phyloP scores from a whole-genome alignment of 108 stramenopile genomes.

The Cyclotella distinguenda region DNA sequence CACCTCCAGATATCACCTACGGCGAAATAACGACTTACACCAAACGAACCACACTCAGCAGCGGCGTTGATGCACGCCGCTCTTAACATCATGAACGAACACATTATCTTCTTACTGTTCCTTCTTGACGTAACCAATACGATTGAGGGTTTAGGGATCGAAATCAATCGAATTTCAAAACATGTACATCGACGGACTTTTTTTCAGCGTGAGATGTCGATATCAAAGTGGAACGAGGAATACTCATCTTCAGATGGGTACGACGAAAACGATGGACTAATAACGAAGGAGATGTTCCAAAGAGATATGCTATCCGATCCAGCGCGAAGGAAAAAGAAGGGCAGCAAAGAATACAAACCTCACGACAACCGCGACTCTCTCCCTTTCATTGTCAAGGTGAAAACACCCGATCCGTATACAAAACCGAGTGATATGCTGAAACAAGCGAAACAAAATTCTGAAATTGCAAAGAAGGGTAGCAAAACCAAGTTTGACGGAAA shows the following conservation, averaged over 20 bases:
- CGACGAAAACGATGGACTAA: slow-evolving; percentile 40
- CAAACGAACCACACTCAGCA: too few relatives aligned
- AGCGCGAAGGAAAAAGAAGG: slow-evolving; percentile 37
- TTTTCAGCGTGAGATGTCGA: slow-evolving; percentile 10
- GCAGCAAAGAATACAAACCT: slow-evolving; percentile 47
- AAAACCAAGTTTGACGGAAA: slow-evolving; percentile 20
- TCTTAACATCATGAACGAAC: too few relatives aligned
- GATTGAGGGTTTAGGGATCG: too few relatives aligned
- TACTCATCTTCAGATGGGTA: slow-evolving; percentile 20
- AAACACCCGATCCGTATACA: slow-evolving; percentile 83
- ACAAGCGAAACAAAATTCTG: slow-evolving; percentile 49
- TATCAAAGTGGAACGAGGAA: slow-evolving; percentile 54
- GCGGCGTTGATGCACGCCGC: too few relatives aligned
- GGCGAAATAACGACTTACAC: too few relatives aligned
- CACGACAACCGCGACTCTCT: slow-evolving; percentile 80
- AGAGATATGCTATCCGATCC: slow-evolving; percentile 46
- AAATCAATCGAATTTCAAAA: too few relatives aligned
- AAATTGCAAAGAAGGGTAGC: slow-evolving; percentile 16
- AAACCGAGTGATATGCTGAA: slow-evolving; percentile 39
- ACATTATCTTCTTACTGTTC: too few relatives aligned
- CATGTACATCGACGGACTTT: too few relatives aligned
- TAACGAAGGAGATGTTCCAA: slow-evolving; percentile 53
- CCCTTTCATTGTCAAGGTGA: slow-evolving; percentile 63
- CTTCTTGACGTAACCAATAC: too few relatives aligned
- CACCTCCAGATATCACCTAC: too few relatives aligned